phyloP scores from a whole-genome alignment of 2,329 filamentous ascomycete species.

The Endothia cerciana region DNA sequence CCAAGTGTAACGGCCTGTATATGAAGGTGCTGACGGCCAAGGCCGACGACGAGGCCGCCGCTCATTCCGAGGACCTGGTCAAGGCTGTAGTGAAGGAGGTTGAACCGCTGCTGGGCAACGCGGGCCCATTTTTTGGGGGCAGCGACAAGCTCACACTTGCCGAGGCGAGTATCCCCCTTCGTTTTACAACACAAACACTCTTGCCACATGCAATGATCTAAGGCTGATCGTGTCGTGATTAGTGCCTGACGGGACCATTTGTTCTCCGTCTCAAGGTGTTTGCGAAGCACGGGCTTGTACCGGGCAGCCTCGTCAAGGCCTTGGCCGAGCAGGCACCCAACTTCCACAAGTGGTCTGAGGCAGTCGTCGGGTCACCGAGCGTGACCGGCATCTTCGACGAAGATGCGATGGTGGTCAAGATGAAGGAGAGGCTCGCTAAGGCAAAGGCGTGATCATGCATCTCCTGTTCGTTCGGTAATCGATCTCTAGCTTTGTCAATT shows the following conservation, averaged over 20 bases:
- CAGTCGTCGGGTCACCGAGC: constrained; percentile 64
- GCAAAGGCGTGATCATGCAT: constrained; percentile 28
- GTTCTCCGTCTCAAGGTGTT: constrained; percentile 30
- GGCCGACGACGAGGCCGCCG: constrained; percentile 54
- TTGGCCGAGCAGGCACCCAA: constrained; percentile 62
- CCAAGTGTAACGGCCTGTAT: constrained; percentile 58
- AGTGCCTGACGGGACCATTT: constrained; percentile 35
- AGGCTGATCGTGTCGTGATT: constrained; percentile 6
- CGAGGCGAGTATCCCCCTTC: constrained; percentile 58
- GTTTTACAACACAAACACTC: background rate
- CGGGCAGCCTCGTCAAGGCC: constrained; percentile 48
- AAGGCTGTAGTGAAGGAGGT: constrained; percentile 68
- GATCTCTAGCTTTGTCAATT: background rate
- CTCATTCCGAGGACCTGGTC: constrained; percentile 54
- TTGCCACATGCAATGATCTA: background rate
- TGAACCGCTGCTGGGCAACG: constrained; percentile 67
- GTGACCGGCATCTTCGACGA: constrained; percentile 68
- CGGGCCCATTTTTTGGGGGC: constrained; percentile 66
- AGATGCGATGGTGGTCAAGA: constrained; percentile 46
- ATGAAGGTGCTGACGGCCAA: constrained; percentile 52
- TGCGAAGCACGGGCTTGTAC: constrained; percentile 58
- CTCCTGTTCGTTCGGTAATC: background rate
- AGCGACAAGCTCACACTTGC: constrained; percentile 69
- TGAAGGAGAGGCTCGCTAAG: constrained; percentile 44
- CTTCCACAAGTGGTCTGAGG: constrained; percentile 69